Percentiles rank a stretch among this genome's conserved stretches.
phyloP scores from a whole-genome alignment of 1,284 basidiomycete species.

The Amylostereum areolatum region DNA sequence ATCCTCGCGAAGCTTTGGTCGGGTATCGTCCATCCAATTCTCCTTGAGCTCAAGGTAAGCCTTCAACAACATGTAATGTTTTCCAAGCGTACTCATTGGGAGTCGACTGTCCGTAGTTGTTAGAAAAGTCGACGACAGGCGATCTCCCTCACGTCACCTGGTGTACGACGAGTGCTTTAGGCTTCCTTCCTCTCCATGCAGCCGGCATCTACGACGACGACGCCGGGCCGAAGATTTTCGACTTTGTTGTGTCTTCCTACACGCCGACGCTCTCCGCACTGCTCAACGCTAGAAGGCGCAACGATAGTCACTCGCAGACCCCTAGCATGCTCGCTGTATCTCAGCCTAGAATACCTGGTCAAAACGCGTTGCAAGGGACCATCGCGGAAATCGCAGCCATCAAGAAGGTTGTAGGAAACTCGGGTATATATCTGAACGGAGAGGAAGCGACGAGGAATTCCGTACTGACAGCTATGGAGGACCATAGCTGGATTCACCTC shows the following conservation, averaged over 20 bases:
- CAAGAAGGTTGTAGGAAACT: too few species aligned
- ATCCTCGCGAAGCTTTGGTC: too few species aligned
- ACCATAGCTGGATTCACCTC: background rate
- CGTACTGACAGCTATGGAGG: background rate
- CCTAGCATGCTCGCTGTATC: slow-evolving; percentile 3
- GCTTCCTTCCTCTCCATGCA: slow-evolving; percentile 20
- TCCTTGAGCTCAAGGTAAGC: too few species aligned
- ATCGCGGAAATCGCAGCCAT: too few species aligned
- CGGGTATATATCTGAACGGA: background rate
- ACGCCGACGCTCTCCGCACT: slow-evolving; percentile 13
- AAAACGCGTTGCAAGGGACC: background rate
- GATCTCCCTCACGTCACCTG: slow-evolving; percentile 14
- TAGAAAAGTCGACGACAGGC: too few species aligned
- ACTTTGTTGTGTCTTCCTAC: slow-evolving; percentile 19
- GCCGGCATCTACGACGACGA: slow-evolving; percentile 11
- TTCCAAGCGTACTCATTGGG: too few species aligned
- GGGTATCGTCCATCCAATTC: too few species aligned
- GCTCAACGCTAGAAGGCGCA: too few species aligned
- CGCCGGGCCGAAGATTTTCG: slow-evolving; percentile 1
- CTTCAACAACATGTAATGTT: too few species aligned
- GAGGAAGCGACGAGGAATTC: background rate
- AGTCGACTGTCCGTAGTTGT: too few species aligned
- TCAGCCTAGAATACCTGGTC: background rate
- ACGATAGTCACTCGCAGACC: too few species aligned
- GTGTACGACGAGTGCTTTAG: slow-evolving; percentile 17